Evolutionary conservation across 1,139 yeast genomes (phyloP).

Genomic region (Waltiozyma sp.): DNA sequence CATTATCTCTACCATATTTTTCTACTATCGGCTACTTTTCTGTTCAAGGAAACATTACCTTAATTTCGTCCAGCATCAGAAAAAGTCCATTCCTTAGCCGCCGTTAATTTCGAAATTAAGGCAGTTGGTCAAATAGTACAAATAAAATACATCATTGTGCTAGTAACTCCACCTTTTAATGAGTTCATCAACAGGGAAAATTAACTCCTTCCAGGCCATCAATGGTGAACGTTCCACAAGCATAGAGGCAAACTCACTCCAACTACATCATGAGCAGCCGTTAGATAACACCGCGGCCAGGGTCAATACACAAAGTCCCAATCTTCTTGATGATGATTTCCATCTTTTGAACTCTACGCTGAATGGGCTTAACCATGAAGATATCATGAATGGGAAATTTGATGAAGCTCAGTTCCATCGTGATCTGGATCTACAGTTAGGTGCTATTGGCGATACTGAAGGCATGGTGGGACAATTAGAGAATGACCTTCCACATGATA

Average conservation of each 20-base stretch:
- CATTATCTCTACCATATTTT: background rate
- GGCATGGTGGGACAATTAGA: constrained; percentile 1
- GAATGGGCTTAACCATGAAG: background rate
- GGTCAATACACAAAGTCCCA: constrained; percentile 6
- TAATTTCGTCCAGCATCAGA: too few species aligned
- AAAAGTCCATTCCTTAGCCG: too few species aligned
- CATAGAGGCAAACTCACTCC: constrained; percentile 7
- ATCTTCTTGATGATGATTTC: background rate
- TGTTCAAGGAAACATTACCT: too few species aligned
- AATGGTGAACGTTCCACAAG: constrained; percentile 7
- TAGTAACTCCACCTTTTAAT: background rate
- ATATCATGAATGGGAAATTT: background rate
- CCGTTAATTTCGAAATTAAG: too few species aligned
- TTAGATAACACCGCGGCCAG: background rate
- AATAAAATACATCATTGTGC: background rate
- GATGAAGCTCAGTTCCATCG: background rate
- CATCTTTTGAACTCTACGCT: background rate
- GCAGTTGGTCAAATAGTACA: too few species aligned
- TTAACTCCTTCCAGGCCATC: constrained; percentile 5
- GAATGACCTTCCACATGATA: background rate
- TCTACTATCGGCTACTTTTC: background rate
- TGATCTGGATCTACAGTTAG: background rate
- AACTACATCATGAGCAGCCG: constrained; percentile 2
- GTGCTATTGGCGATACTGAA: background rate
- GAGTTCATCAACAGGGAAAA: constrained; percentile 2